These are phyloP conservation scores for Salix purpurea DNA, from an alignment of 345 rosid species.

Conservation along the genomic window DNA sequence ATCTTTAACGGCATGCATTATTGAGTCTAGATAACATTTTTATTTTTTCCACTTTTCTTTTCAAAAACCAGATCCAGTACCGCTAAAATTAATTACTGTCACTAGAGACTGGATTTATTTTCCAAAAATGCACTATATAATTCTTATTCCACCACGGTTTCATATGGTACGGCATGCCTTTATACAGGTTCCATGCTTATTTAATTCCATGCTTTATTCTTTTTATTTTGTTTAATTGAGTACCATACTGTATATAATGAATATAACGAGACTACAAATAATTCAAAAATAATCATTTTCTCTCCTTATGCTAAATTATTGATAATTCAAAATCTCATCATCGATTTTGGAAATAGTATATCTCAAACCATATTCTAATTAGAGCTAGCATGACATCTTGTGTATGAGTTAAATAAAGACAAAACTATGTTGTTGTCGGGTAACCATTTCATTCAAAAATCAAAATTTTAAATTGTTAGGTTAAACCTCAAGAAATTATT, in stretches of 20 bases:
- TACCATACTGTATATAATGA: no score
- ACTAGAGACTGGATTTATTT: neutral
- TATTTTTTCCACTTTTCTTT: neutral
- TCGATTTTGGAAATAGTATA: no score
- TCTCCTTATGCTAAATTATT: no score
- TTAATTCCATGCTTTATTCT: neutral
- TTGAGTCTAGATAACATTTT: neutral
- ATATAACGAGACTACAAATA: neutral
- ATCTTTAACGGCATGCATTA: neutral
- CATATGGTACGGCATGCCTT: neutral
- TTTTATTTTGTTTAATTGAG: neutral
- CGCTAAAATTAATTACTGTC: neutral
- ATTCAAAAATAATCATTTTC: no score
- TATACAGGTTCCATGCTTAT: neutral
- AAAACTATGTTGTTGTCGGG: no score
- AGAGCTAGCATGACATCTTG: neutral
- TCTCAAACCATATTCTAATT: neutral
- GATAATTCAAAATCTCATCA: neutral
- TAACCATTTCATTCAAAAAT: no score
- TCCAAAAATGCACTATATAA: neutral
- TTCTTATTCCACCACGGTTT: neutral
- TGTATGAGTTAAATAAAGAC: no score
- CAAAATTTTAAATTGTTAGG: no score
- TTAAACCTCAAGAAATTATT: no score
- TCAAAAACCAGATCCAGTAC: neutral